A percentile compares a stretch with the other conserved stretches of the same genome.
phyloP scores from a whole-genome alignment of 371 early-diverging fungal species.

The Fennellomyces sp. region DNA sequence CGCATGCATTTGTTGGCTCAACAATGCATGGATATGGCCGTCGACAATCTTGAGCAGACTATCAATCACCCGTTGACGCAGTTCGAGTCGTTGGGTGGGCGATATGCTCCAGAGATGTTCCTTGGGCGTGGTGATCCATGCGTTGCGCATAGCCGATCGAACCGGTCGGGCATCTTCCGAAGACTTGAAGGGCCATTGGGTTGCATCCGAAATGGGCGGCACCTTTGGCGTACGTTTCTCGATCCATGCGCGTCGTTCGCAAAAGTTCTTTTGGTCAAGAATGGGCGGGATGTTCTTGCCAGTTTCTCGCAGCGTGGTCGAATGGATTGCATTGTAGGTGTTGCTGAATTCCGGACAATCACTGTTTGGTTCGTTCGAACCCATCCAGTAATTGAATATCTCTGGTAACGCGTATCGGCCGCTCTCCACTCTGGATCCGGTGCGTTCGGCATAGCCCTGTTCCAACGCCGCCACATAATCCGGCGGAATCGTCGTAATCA shows the following conservation, averaged over 20 bases:
- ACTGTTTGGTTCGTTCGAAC: too few species aligned
- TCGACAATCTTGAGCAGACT: slow-evolving; percentile 25
- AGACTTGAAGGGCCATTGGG: slow-evolving; percentile 33
- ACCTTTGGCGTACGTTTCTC: slow-evolving; percentile 9
- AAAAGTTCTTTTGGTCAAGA: slow-evolving; percentile 8
- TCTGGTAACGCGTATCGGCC: background rate
- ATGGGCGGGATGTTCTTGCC: slow-evolving; percentile 23
- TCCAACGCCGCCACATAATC: slow-evolving; percentile 7
- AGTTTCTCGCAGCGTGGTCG: background rate
- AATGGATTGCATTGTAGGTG: background rate
- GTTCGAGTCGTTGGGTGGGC: background rate
- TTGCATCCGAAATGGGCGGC: slow-evolving; percentile 12
- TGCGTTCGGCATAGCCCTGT: slow-evolving; percentile 5
- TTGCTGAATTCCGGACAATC: too few species aligned
- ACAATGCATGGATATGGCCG: slow-evolving; percentile 20
- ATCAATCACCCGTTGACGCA: slow-evolving; percentile 13
- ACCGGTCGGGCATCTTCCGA: slow-evolving; percentile 7
- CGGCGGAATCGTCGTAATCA: slow-evolving; percentile 26
- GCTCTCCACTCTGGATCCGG: background rate
- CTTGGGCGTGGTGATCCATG: slow-evolving; percentile 6
- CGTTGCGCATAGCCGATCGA: background rate
- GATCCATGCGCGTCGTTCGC: slow-evolving; percentile 15
- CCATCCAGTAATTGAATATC: slow-evolving; percentile 19
- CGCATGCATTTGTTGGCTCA: slow-evolving; percentile 26
- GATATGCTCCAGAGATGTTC: slow-evolving; percentile 22